Conservation (phyloP, 2,329 filamentous ascomycete genomes). For the Fusarium guadeloupense region DNA sequence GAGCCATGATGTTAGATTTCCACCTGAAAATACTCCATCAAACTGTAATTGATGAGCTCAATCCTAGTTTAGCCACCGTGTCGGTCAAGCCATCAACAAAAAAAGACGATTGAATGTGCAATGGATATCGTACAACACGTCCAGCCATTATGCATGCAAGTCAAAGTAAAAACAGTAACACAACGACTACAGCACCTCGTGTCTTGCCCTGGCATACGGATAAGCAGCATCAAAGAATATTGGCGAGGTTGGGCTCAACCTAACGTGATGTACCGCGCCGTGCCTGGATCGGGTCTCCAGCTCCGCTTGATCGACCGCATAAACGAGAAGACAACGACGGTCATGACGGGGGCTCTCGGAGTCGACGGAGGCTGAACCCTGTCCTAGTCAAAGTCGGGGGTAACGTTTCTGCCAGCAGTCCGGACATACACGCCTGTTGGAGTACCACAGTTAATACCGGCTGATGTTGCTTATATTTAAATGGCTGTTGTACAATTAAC, state of each 20-base stretch:
- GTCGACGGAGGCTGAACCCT: slow-evolving; percentile 4
- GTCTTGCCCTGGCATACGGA: slow-evolving; percentile 28
- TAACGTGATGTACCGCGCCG: background rate
- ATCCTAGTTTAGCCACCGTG: slow-evolving; percentile 1
- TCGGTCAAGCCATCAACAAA: slow-evolving; percentile 8
- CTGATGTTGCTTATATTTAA: background rate
- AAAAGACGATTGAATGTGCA: background rate
- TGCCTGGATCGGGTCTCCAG: slow-evolving; percentile 8
- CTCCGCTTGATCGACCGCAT: slow-evolving; percentile 19
- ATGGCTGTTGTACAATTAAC: background rate
- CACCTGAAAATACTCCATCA: background rate
- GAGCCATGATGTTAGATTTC: background rate
- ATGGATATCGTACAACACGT: slow-evolving; percentile 7
- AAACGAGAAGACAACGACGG: slow-evolving; percentile 34
- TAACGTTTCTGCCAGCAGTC: slow-evolving; percentile 18
- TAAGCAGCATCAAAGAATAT: slow-evolving; percentile 3
- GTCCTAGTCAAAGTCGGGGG: slow-evolving; percentile 1
- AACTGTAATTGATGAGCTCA: background rate
- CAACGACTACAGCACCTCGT: slow-evolving; percentile 19
- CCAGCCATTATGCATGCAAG: slow-evolving; percentile 19
- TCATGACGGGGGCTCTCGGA: background rate
- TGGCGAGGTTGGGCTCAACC: slow-evolving; percentile 5
- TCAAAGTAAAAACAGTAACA: slow-evolving; percentile 10
- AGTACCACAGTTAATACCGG: background rate
- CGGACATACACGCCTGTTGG: background rate